Percentiles rank a stretch among this genome's conserved stretches.
Conservation (phyloP, 352 stramenopile species). For the Phytophthora tubulina region DNA sequence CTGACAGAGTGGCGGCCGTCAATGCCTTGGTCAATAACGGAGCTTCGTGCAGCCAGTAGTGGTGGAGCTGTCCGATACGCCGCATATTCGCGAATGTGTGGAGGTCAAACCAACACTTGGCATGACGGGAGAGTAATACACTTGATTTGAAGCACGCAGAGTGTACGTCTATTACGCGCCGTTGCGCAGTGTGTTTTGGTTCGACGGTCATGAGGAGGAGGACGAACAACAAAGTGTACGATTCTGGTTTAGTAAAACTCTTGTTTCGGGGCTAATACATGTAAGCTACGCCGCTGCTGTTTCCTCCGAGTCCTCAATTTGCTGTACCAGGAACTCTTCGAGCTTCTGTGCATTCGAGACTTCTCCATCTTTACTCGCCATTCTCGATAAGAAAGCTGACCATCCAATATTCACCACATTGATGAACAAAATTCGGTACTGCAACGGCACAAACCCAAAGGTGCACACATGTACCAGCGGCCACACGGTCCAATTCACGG, state of each 20-base stretch:
- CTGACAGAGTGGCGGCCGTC: slow-evolving; percentile 57
- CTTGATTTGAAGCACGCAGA: slow-evolving; percentile 23
- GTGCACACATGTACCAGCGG: slow-evolving; percentile 53
- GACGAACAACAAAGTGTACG: too few species aligned
- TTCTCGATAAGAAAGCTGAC: slow-evolving; percentile 55
- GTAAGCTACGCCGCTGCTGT: background rate
- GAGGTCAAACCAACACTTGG: slow-evolving; percentile 3
- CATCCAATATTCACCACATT: slow-evolving; percentile 57
- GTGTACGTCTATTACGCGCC: background rate
- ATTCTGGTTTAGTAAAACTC: slow-evolving; percentile 13
- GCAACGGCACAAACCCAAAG: slow-evolving; percentile 56
- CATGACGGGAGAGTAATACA: slow-evolving; percentile 11
- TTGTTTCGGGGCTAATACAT: slow-evolving; percentile 2
- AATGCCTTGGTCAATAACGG: slow-evolving; percentile 66
- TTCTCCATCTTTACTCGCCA: slow-evolving; percentile 42
- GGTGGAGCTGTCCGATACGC: slow-evolving; percentile 49
- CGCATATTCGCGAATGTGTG: slow-evolving; percentile 31
- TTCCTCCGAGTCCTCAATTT: slow-evolving; percentile 38
- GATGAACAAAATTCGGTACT: slow-evolving; percentile 61
- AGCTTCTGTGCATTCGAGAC: slow-evolving; percentile 20
- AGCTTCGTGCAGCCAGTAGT: slow-evolving; percentile 50
- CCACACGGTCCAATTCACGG: slow-evolving; percentile 57
- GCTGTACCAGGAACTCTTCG: slow-evolving; percentile 29
- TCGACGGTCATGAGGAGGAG: too few species aligned
- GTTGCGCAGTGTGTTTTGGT: background rate